Evolutionary conservation across 2,329 filamentous ascomycete species (phyloP), one percentile per base, ranked within the genome.

Genomic region (Microdochium bolleyi): DNA sequence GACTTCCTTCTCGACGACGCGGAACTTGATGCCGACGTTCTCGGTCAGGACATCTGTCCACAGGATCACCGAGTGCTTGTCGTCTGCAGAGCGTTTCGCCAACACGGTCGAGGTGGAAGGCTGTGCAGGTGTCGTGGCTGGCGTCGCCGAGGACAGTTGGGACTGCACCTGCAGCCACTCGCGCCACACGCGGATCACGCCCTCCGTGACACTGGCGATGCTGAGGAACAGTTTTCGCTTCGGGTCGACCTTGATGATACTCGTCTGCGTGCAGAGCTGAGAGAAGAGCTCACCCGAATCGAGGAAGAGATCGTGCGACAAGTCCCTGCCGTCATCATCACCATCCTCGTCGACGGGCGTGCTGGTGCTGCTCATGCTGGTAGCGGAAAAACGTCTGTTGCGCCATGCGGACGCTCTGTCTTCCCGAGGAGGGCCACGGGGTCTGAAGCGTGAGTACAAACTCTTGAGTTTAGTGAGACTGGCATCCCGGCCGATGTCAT

Each of bases 251-350:
- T 85, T 85, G 55, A 89, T 84, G 37, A 95, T 68, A 61, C 84
- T 88, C 8, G 80, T 80, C 24, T 82, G 74, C 4, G 82, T 79
- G 63, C 85, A 87, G 11, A 94, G 75, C 67, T 94, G 88, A 1
- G 85, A 83, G 64, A 92, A 92, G 19, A 83, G 70, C 67, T 91
- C 88, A 56, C 82, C 78, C 1, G 78, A 78, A 57, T 92, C 88
- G 1, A 94, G 72, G 48, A 75, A 73, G 44, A 92, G 64, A 9
- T 78, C 79, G 30, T 54, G 49, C 24, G n/a, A 24, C 37, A 24
- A 22, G 32, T 24, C 51, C 19, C 25, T 49, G 51, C 52, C 38
- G n/a, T n/a, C n/a, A n/a, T n/a, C n/a, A n/a, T n/a, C n/a, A n/a
- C n/a, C n/a, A n/a, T n/a, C n/a, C n/a, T n/a, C n/a, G 14, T 56